Base-by-base conservation (phyloP, 495 filamentous ascomycete species). In the Annulohypoxylon moriforme region DNA sequence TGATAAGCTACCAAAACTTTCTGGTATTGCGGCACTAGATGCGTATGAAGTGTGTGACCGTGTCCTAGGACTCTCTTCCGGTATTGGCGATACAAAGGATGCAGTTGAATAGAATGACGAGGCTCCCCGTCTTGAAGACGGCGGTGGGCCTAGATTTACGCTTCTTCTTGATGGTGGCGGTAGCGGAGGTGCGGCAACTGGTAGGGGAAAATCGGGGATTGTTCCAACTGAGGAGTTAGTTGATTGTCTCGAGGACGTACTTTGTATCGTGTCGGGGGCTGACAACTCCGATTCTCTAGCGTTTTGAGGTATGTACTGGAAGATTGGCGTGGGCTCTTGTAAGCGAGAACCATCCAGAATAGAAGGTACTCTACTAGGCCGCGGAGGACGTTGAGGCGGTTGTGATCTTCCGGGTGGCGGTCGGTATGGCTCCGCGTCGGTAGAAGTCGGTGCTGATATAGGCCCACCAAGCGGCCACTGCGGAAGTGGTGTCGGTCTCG, bases 51-150 rank as follows among this genome's bases (percentile, higher is more conserved):
- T 88, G 75, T 90, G 87, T 13, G 83, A 84, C 50, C 88, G 83
- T 46, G 87, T 82, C 33, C 88, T 83, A 1, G 87, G 84, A 56
- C 87, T 85, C 75, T 97, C 94, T 78, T 98, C 94, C 1, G 89
- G 92, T 61, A 98, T 97, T 1, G 94, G 94, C 7, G 94, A 93
- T 4, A 97, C 93, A 62, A 85, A 93, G 1, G 92, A 93, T n/a
- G 79, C 74, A 61, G 85, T 86, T 22, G 92, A 94, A 69, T 93
- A 93, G 34, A 90, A 91, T n/a, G 91, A 89, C 1, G 89, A 88
- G 27, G 83, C 89, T 0, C 91, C 92, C 69, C 91, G 83, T 71
- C 92, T 84, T 13, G 91, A 84, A 40, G 88, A 89, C 18, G 91
- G 91, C 8, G 89, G 89, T 34, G 90, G 89, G 24, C 88, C 88